phyloP scores from a whole-genome alignment of 163 green algal genomes.

The Trebouxiophyceae sp. region DNA sequence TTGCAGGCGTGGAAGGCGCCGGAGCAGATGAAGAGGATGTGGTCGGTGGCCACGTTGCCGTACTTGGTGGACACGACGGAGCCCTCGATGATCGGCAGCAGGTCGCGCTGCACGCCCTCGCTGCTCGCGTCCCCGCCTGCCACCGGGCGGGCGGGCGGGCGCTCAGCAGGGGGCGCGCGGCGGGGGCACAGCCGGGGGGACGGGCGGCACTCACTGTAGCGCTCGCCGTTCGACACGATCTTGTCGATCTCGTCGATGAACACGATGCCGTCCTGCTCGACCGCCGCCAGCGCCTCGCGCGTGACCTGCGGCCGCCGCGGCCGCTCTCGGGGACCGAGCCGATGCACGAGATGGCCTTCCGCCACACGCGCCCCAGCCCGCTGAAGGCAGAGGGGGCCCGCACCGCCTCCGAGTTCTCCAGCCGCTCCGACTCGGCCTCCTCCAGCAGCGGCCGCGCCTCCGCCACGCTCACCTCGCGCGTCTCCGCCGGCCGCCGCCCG shows the following conservation, averaged over 20 bases:
- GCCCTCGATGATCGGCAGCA: constrained; percentile 95
- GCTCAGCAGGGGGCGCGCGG: too few species aligned
- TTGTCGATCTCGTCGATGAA: constrained; percentile 99
- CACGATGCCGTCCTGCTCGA: constrained; percentile 92
- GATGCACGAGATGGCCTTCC: too few species aligned
- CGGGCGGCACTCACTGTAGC: too few species aligned
- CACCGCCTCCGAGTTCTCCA: constrained; percentile 77
- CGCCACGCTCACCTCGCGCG: constrained; percentile 38
- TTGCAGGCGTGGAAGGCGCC: constrained; percentile 71
- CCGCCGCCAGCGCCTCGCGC: constrained; percentile 74
- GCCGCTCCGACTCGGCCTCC: constrained; percentile 76
- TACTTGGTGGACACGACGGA: constrained; percentile 83
- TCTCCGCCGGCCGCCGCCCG: constrained; percentile 27
- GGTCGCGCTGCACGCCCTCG: constrained; percentile 93
- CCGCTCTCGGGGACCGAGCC: too few species aligned
- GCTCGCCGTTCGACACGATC: too few species aligned
- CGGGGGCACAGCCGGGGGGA: too few species aligned
- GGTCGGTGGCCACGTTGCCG: constrained; percentile 88
- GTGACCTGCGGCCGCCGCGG: constrained; percentile 16
- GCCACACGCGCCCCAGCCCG: too few species aligned
- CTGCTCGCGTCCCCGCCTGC: constrained; percentile 60
- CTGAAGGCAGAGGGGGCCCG: too few species aligned
- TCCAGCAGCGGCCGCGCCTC: constrained; percentile 80
- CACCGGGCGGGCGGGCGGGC: neutral
- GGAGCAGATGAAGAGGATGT: constrained; percentile 95